Evolutionary conservation across 2,329 filamentous ascomycete species (phyloP).

Genomic region (Harringtonia lauricola): DNA sequence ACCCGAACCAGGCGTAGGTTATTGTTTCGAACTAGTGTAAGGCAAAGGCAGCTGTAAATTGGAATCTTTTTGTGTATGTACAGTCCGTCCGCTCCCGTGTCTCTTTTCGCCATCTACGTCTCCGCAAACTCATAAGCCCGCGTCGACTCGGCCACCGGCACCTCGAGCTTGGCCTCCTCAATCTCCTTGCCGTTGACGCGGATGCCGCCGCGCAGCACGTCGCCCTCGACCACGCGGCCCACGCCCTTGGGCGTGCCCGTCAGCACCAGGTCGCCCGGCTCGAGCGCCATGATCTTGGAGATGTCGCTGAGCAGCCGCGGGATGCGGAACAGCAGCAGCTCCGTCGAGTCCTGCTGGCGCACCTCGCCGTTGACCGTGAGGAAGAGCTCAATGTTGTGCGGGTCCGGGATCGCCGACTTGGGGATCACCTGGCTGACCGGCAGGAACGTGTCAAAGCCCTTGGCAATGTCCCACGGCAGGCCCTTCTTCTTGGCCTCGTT

Average conservation of each 20-base stretch:
- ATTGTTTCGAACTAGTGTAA: no score
- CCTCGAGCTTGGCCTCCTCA: slow-evolving; percentile 74
- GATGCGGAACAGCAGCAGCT: slow-evolving; percentile 87
- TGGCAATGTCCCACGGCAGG: slow-evolving; percentile 89
- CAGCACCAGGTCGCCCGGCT: slow-evolving; percentile 83
- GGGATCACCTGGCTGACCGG: slow-evolving; percentile 74
- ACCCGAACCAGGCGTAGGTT: slow-evolving; percentile 44
- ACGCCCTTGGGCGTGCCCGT: slow-evolving; percentile 98
- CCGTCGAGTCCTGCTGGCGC: slow-evolving; percentile 79
- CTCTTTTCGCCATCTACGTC: slow-evolving; percentile 41
- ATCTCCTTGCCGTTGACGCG: slow-evolving; percentile 72
- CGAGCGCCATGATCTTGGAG: slow-evolving; percentile 86
- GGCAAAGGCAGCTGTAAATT: no score
- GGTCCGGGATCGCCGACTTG: slow-evolving; percentile 71
- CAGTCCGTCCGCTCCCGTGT: no score
- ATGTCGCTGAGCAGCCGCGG: slow-evolving; percentile 83
- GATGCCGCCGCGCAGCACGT: slow-evolving; percentile 77
- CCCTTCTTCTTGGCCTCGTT: slow-evolving; percentile 96
- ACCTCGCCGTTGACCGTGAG: slow-evolving; percentile 71
- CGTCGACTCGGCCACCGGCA: slow-evolving; percentile 68
- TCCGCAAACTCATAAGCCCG: slow-evolving; percentile 68
- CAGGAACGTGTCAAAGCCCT: slow-evolving; percentile 96
- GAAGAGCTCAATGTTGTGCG: slow-evolving; percentile 79
- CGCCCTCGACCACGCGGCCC: slow-evolving; percentile 71
- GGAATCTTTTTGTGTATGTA: no score